Evolutionary conservation across 805 yeast species (phyloP).

Genomic region (Kodamaea sagamina): DNA sequence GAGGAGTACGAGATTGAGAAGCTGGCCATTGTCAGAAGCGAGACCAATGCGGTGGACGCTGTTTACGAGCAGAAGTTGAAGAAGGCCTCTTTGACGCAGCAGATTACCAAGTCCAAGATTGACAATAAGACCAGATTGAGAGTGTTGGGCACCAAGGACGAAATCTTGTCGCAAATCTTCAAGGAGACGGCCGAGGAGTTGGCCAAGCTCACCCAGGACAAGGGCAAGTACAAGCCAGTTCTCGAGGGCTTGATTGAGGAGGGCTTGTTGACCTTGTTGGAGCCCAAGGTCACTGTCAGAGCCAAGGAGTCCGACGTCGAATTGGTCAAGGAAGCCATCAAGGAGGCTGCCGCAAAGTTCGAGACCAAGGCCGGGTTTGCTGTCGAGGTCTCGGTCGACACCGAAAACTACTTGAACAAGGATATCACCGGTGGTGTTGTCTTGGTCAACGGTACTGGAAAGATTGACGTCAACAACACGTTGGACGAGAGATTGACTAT

Average conservation of each 20-base stretch:
- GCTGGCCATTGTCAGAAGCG: conserved; percentile 90
- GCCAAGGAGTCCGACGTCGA: conserved; percentile 68
- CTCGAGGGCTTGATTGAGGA: conserved; percentile 81
- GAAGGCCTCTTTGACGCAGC: conserved; percentile 90
- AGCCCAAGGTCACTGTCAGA: conserved; percentile 60
- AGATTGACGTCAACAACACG: conserved; percentile 89
- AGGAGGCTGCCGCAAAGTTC: conserved; percentile 62
- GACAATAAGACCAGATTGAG: conserved; percentile 94
- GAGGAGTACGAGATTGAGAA: conserved; percentile 98
- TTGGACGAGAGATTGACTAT: conserved; percentile 90
- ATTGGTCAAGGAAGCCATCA: conserved; percentile 60
- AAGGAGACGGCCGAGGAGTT: conserved; percentile 67
- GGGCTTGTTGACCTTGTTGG: conserved; percentile 68
- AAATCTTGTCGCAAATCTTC: conserved; percentile 72
- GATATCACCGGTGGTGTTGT: conserved; percentile 85
- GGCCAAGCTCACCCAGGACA: conserved; percentile 55
- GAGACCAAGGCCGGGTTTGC: conserved; percentile 61
- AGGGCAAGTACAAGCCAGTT: conserved; percentile 62
- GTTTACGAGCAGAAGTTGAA: conserved; percentile 79
- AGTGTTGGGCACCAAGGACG: conserved; percentile 79
- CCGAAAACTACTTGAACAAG: conserved; percentile 56
- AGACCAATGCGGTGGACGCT: conserved; percentile 83
- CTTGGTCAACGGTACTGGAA: conserved; percentile 68
- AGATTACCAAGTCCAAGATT: conserved; percentile 91
- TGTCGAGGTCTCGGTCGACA: conserved; percentile 58